These are phyloP conservation scores for Rhizophora apiculata DNA, from an alignment of 345 rosid species.

Conservation along the genomic window DNA sequence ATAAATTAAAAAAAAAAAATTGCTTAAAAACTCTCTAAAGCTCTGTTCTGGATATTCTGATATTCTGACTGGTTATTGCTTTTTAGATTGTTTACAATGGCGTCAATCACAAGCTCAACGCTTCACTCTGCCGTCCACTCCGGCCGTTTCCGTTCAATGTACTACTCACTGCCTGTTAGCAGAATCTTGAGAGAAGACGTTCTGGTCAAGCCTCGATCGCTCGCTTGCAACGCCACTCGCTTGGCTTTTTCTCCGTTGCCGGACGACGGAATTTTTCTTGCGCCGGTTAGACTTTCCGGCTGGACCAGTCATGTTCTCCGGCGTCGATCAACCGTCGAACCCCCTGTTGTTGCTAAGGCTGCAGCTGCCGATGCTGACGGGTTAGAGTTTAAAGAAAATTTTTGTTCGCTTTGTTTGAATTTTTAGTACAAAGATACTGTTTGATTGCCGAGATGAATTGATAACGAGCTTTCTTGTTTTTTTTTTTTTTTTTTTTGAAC, in stretches of 20 bases:
- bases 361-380: conserved; percentile 49
- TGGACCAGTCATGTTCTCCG: conserved; percentile 18
- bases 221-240: conserved; percentile 15
- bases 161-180: conserved; percentile 14
- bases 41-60: background rate
- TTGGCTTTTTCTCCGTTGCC: conserved; percentile 29
- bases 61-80: background rate
- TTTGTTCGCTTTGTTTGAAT: background rate
- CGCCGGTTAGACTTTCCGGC: conserved; percentile 16
- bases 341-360: conserved; percentile 23
- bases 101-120: conserved; percentile 18
- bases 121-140: conserved; percentile 22
- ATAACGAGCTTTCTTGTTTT: background rate
- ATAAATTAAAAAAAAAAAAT: background rate
- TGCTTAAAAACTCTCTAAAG: background rate
- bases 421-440: conserved; percentile 5
- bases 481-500: background rate
- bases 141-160: conserved; percentile 30
- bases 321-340: conserved; percentile 22
- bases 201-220: conserved; percentile 19
- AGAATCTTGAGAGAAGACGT: conserved; percentile 15
- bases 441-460: conserved; percentile 15
- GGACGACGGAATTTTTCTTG: conserved; percentile 13
- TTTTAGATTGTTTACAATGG: conserved; percentile 22
- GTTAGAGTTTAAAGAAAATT: conserved; percentile 17